Conservation (phyloP, 352 stramenopile species). For the Peronospora farinosa region DNA sequence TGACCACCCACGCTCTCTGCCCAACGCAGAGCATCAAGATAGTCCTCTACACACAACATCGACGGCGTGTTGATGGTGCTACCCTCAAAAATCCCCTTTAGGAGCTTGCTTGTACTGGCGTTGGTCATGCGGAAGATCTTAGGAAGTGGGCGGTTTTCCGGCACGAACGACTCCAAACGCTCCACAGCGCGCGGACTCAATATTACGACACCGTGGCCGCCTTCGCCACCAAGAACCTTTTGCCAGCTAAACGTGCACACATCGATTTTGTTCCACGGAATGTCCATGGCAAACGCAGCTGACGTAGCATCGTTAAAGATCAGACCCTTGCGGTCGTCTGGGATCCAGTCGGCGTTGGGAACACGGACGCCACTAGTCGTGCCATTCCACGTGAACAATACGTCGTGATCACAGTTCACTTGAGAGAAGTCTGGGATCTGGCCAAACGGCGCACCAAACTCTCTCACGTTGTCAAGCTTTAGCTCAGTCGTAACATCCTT, state of each 20-base stretch:
- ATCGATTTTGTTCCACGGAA: slow-evolving; percentile 98
- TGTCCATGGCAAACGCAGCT: slow-evolving; percentile 98
- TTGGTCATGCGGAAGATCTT: slow-evolving; percentile 99
- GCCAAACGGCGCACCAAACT: slow-evolving; percentile 95
- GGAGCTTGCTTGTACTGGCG: slow-evolving; percentile 91
- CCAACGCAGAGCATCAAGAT: slow-evolving; percentile 97
- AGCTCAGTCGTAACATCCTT: slow-evolving; percentile 93
- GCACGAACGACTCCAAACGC: slow-evolving; percentile 92
- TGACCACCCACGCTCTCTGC: slow-evolving; percentile 92
- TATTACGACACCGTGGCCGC: slow-evolving; percentile 96
- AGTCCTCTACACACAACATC: slow-evolving; percentile 99
- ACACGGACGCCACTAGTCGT: slow-evolving; percentile 97
- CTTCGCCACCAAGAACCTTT: slow-evolving; percentile 98
- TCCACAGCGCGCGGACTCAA: slow-evolving; percentile 94
- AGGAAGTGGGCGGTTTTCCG: slow-evolving; percentile 85
- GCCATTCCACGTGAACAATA: slow-evolving; percentile 99
- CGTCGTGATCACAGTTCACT: slow-evolving; percentile 93
- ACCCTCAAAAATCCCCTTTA: slow-evolving; percentile 94
- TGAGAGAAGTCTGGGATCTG: slow-evolving; percentile 91
- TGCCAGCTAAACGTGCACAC: slow-evolving; percentile 99
- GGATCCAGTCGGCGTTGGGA: slow-evolving; percentile 94
- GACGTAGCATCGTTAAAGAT: slow-evolving; percentile 98
- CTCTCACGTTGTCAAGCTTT: slow-evolving; percentile 89
- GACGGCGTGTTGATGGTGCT: slow-evolving; percentile 99
- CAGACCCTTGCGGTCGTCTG: slow-evolving; percentile 90